Conservation (phyloP, 2,329 filamentous ascomycete genomes). For the Xylaria polymorpha region DNA sequence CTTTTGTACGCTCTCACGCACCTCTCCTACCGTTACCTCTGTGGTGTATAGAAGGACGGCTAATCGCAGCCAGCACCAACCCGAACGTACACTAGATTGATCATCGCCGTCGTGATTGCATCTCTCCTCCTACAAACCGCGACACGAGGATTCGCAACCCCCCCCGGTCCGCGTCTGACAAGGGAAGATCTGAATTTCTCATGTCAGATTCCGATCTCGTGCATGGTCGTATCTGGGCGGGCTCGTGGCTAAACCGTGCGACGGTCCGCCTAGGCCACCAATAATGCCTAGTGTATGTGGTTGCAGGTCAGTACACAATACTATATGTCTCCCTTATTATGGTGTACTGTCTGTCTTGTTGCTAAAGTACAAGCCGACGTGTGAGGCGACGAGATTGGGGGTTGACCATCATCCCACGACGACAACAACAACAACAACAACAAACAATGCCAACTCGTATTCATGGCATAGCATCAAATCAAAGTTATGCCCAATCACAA, state of each 20-base stretch:
- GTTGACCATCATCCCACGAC: constrained; percentile 9
- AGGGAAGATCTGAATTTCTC: constrained; percentile 42
- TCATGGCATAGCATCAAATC: constrained; percentile 1
- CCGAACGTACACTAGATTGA: constrained; percentile 31
- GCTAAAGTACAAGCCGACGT: constrained; percentile 14
- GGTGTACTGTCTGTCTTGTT: constrained; percentile 9
- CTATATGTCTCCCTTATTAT: constrained; percentile 7
- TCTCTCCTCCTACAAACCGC: constrained; percentile 19
- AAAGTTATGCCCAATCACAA: not conserved
- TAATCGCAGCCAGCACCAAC: constrained; percentile 33
- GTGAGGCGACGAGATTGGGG: not conserved
- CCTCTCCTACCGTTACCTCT: constrained; percentile 21
- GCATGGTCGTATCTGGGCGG: constrained; percentile 39
- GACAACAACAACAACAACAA: too few relatives aligned
- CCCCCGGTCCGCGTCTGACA: constrained; percentile 35
- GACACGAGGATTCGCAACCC: constrained; percentile 32
- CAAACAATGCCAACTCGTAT: not conserved
- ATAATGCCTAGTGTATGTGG: constrained; percentile 21
- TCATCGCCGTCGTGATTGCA: constrained; percentile 21
- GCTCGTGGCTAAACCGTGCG: constrained; percentile 37
- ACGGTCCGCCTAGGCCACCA: constrained; percentile 26
- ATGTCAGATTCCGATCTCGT: constrained; percentile 46
- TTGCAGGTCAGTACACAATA: not conserved
- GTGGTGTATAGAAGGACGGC: constrained; percentile 25
- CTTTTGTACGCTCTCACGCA: constrained; percentile 17